Percentiles rank a stretch among this genome's conserved stretches.
phyloP scores from a whole-genome alignment of 2,329 filamentous ascomycete species.

The Neonectria faginata region DNA sequence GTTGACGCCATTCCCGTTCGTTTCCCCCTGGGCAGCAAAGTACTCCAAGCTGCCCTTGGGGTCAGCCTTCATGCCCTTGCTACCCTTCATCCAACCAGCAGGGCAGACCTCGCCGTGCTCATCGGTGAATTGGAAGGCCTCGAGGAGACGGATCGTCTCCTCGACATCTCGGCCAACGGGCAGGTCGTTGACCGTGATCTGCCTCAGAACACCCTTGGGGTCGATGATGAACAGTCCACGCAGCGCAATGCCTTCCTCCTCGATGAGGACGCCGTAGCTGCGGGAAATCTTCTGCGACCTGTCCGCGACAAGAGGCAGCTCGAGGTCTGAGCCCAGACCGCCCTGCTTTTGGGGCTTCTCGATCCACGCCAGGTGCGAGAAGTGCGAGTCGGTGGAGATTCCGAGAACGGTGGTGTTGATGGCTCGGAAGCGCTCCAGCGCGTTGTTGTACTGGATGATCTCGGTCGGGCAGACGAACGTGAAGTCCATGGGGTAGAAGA shows the following conservation, averaged over 20 bases:
- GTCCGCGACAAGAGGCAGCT: constrained; percentile 72
- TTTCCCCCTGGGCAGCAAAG: constrained; percentile 49
- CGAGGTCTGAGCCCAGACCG: constrained; percentile 68
- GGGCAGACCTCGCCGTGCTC: constrained; percentile 82
- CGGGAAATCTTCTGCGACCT: constrained; percentile 70
- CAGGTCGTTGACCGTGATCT: constrained; percentile 75
- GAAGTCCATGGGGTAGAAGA: constrained; percentile 76
- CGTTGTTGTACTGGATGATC: constrained; percentile 73
- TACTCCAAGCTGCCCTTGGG: constrained; percentile 64
- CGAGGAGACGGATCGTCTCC: constrained; percentile 73
- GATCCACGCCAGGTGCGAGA: constrained; percentile 68
- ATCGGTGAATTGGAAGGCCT: constrained; percentile 85
- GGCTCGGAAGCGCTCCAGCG: constrained; percentile 68
- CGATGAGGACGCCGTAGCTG: constrained; percentile 72
- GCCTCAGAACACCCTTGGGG: constrained; percentile 68
- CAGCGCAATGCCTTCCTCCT: constrained; percentile 72
- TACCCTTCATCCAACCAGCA: constrained; percentile 61
- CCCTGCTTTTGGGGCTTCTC: constrained; percentile 69
- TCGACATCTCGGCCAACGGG: constrained; percentile 73
- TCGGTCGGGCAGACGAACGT: constrained; percentile 76
- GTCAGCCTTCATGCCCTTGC: constrained; percentile 63
- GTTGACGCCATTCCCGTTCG: constrained; percentile 19
- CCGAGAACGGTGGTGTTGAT: constrained; percentile 71
- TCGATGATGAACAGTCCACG: constrained; percentile 75
- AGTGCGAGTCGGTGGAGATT: constrained; percentile 72